A percentile compares a stretch with the other conserved stretches of the same genome.
These are phyloP conservation scores for Phytophthora palmivora DNA, from an alignment of 352 stramenopile species.

Conservation along the genomic window DNA sequence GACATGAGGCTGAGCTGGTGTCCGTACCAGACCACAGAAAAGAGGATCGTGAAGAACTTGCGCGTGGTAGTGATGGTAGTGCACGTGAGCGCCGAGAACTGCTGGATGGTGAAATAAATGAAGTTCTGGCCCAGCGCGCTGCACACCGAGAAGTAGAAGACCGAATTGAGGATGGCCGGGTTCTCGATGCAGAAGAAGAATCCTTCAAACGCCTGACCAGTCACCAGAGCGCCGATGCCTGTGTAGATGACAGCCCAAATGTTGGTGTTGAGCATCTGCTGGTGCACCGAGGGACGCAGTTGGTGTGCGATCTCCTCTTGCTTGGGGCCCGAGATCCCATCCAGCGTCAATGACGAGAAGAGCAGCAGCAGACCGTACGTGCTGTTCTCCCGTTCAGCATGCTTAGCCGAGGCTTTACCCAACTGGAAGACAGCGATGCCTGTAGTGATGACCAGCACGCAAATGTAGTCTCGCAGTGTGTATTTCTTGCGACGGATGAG, in stretches of 20 bases:
- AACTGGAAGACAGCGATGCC: conserved; percentile 93
- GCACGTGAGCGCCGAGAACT: conserved; percentile 98
- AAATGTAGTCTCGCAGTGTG: conserved; percentile 89
- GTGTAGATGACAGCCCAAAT: conserved; percentile 90
- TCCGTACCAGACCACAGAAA: conserved; percentile 97
- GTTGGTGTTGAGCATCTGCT: conserved; percentile 93
- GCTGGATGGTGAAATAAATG: conserved; percentile 99
- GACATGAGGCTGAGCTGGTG: conserved; percentile 93
- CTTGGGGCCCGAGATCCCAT: conserved; percentile 96
- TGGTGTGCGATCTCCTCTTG: conserved; percentile 92
- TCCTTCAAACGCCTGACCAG: conserved; percentile 72
- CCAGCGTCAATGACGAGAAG: conserved; percentile 94
- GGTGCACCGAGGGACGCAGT: conserved; percentile 83
- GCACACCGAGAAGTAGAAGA: conserved; percentile 96
- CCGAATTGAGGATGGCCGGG: conserved; percentile 80
- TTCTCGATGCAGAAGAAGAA: conserved; percentile 88
- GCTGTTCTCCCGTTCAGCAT: conserved; percentile 88
- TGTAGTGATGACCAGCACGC: conserved; percentile 90
- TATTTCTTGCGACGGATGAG: conserved; percentile 94
- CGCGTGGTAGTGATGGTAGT: conserved; percentile 99
- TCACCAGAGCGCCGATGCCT: conserved; percentile 72
- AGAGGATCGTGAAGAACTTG: conserved; percentile 99
- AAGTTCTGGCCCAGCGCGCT: conserved; percentile 98
- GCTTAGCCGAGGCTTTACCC: conserved; percentile 79
- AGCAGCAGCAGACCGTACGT: conserved; percentile 89